phyloP scores from a whole-genome alignment of 805 yeast genomes.

The Cyberlindnera amylophila region DNA sequence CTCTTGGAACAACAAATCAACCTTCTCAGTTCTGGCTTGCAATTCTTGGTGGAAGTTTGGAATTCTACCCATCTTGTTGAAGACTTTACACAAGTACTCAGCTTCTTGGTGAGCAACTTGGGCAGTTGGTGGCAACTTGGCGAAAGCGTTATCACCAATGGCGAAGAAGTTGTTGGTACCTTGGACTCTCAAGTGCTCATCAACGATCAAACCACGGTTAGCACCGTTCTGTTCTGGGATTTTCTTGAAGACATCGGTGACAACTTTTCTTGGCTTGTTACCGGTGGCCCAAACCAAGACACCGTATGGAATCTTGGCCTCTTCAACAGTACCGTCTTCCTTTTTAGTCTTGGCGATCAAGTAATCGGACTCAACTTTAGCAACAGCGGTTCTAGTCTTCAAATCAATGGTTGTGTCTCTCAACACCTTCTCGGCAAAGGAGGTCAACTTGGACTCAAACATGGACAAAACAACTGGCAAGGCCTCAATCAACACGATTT shows the following conservation, averaged over 20 bases:
- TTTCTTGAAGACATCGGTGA: conserved; percentile 61
- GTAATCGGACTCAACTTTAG: conserved; percentile 69
- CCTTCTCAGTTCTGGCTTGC: conserved; percentile 31
- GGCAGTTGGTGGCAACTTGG: conserved; percentile 92
- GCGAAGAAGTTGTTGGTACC: conserved; percentile 84
- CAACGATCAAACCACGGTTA: conserved; percentile 81
- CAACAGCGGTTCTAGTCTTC: conserved; percentile 83
- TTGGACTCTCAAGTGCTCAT: conserved; percentile 74
- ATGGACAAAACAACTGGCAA: conserved; percentile 75
- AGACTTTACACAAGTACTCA: conserved; percentile 66
- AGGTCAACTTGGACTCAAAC: conserved; percentile 42
- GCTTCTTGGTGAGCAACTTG: conserved; percentile 97
- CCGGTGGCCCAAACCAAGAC: conserved; percentile 97
- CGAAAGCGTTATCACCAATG: conserved; percentile 87
- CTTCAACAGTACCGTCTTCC: conserved; percentile 65
- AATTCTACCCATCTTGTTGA: conserved; percentile 50
- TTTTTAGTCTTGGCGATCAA: conserved; percentile 71
- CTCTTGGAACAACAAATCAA: conserved; percentile 40
- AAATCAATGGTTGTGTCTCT: conserved; percentile 61
- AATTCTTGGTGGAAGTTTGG: conserved; percentile 37
- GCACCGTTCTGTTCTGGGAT: conserved; percentile 79
- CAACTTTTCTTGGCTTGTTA: conserved; percentile 77
- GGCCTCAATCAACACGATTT: conserved; percentile 86
- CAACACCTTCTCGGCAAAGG: conserved; percentile 40
- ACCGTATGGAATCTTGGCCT: conserved; percentile 73